These are phyloP conservation scores for Fusarium subglutinans DNA, from an alignment of 2,329 filamentous ascomycete genomes.

Conservation along the genomic window DNA sequence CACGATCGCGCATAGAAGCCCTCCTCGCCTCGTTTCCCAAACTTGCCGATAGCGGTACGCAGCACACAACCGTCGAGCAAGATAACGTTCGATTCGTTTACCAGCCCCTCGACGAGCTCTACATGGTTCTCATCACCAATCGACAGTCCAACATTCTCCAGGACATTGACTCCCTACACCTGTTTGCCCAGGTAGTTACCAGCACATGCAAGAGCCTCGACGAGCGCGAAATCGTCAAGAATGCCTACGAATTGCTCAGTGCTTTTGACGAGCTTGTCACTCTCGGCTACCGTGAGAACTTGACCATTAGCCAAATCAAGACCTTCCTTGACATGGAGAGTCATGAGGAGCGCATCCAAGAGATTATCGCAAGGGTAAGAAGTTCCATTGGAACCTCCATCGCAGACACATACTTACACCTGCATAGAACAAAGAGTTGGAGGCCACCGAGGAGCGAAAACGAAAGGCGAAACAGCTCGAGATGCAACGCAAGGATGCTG, in stretches of 20 bases:
- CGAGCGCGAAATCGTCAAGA: constrained; percentile 92
- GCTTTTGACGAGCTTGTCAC: constrained; percentile 98
- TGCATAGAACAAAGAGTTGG: constrained; percentile 92
- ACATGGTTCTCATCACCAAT: constrained; percentile 99
- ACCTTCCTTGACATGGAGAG: constrained; percentile 99
- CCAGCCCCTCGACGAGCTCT: constrained; percentile 97
- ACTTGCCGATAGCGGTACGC: constrained; percentile 92
- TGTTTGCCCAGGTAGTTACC: constrained; percentile 96
- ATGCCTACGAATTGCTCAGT: constrained; percentile 95
- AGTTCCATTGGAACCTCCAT: neutral
- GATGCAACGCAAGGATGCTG: constrained; percentile 97
- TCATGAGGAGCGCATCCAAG: constrained; percentile 98
- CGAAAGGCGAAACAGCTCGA: constrained; percentile 98
- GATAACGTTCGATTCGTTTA: constrained; percentile 99
- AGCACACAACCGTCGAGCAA: constrained; percentile 98
- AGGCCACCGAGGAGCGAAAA: constrained; percentile 98
- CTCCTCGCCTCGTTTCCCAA: constrained; percentile 97
- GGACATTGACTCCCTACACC: constrained; percentile 97
- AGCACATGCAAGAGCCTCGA: constrained; percentile 97
- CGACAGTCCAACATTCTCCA: constrained; percentile 99
- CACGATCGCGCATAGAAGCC: constrained; percentile 94
- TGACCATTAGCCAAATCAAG: constrained; percentile 97
- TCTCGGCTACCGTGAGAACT: constrained; percentile 93
- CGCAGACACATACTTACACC: constrained; percentile 34
- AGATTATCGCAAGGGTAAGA: constrained; percentile 89